Evolutionary conservation across 2,329 filamentous ascomycete species (phyloP), one percentile per base, ranked within the genome.

Genomic region (Penicillium digitatum): DNA sequence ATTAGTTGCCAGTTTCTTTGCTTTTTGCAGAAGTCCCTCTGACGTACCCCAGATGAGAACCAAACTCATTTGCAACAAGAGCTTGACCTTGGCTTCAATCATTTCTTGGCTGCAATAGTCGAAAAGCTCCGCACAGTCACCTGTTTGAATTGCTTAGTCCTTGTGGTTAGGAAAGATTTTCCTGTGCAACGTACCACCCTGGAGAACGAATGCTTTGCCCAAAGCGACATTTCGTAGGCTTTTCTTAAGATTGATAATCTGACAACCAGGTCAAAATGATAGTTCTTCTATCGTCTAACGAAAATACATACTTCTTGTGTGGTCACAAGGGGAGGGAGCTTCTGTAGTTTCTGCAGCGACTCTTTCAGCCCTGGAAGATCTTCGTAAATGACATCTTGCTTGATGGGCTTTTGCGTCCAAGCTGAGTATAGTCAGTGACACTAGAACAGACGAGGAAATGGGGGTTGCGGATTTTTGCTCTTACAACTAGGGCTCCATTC

Each of bases 71-170:
- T 99, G 94, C 56, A 99, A 79, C 29, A 99, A 82, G 26, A 99
- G 83, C 77, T 97, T 97, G 74, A 97, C 90, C 80, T 97, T 99
- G 60, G 90, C 88, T 76, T 97, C 91, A 64, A 99, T 96, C 62
- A 89, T 88, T 14, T 83, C 82, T 71, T 91, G 87, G 66, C 89
- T 87, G 75, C 94, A 99, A 79, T 99, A 99, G 74, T 94, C 90
- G 69, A 99, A 99, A 10, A 97, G 82, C 78, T 99, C 94, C 16
- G 94, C 94, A 70, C 94, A 99, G 76, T 99, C 94, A 44, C 76
- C 74, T 76, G 35, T 14, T 35, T 16, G 9, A 12, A 39, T 35
- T 37, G 29, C 47, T 54, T 31, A 54, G 46, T 18, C 20, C 51
- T 11, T 14, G 20, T 14, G 16, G 20, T 22, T 20, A 22, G 59